Evolutionary conservation across 169 alveolate species (phyloP).

Genomic region (Plasmodium vivax): DNA sequence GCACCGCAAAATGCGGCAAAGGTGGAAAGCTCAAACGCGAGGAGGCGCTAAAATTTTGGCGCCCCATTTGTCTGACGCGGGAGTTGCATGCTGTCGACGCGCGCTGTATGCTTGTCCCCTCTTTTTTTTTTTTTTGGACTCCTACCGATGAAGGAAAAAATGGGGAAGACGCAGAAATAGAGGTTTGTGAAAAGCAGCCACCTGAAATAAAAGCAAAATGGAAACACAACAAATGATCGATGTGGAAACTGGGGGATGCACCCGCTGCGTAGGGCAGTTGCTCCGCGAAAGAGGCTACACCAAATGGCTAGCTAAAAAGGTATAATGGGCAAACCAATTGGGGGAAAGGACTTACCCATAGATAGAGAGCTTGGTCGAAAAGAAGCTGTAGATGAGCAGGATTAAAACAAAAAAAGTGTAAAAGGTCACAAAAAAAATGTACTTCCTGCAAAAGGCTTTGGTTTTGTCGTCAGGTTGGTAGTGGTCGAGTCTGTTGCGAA

Average conservation of each 20-base stretch:
- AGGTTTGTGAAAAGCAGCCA: conserved; percentile 58
- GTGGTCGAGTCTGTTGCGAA: conserved; percentile 48
- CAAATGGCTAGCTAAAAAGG: neutral
- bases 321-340: neutral
- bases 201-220: conserved; percentile 11
- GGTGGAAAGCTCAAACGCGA: neutral
- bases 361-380: conserved; percentile 17
- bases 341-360: conserved; percentile 27
- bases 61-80: neutral
- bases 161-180: conserved; percentile 51
- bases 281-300: neutral
- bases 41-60: neutral
- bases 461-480: conserved; percentile 55
- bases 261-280: neutral
- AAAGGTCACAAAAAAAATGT: conserved; percentile 21
- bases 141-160: conserved; percentile 38
- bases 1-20: neutral
- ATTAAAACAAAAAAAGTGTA: conserved; percentile 42
- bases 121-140: conserved; percentile 11
- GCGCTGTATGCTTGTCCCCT: neutral
- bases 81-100: neutral
- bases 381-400: conserved; percentile 48
- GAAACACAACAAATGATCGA: neutral
- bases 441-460: conserved; percentile 37
- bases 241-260: neutral